Evolutionary conservation across 2,329 filamentous ascomycete genomes (phyloP).

Genomic region (Diplodia sapinea): DNA sequence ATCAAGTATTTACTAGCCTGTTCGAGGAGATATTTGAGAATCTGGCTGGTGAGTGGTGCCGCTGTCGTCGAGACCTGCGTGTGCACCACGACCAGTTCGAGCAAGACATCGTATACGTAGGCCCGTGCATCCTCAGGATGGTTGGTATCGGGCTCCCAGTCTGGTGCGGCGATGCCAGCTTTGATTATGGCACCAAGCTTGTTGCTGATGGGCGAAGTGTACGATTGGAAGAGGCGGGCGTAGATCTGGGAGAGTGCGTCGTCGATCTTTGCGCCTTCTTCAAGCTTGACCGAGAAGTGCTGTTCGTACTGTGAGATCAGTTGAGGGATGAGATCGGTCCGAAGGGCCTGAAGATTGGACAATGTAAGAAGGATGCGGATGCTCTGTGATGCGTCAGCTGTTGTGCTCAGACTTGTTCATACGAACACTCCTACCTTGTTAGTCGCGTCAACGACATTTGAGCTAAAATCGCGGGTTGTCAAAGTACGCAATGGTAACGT

Average conservation of each 20-base stretch:
- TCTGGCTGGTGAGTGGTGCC: constrained; percentile 74
- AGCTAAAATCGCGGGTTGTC: constrained; percentile 37
- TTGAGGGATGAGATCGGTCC: constrained; percentile 79
- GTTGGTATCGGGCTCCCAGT: constrained; percentile 69
- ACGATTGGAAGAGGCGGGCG: constrained; percentile 86
- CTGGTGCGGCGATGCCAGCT: constrained; percentile 70
- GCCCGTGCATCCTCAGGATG: constrained; percentile 77
- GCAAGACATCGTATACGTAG: constrained; percentile 87
- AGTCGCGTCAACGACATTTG: constrained; percentile 44
- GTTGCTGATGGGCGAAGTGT: constrained; percentile 78
- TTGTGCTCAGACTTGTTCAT: not conserved
- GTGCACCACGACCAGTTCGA: constrained; percentile 87
- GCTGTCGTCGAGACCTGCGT: constrained; percentile 69
- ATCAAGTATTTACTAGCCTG: constrained; percentile 81
- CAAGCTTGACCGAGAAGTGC: constrained; percentile 90
- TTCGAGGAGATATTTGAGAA: constrained; percentile 87
- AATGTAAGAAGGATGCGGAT: constrained; percentile 92
- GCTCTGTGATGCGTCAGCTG: constrained; percentile 61
- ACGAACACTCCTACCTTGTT: constrained; percentile 41
- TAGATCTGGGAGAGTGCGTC: constrained; percentile 93
- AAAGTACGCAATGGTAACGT: constrained; percentile 40
- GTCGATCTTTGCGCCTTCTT: constrained; percentile 88
- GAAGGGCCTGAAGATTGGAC: constrained; percentile 85
- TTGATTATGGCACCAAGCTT: constrained; percentile 60
- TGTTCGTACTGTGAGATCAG: constrained; percentile 94